Percentiles rank a stretch among this genome's conserved stretches.
These are phyloP conservation scores for Blastobotrys raffinosifermentans DNA, from an alignment of 1,139 yeast species.

Conservation along the genomic window DNA sequence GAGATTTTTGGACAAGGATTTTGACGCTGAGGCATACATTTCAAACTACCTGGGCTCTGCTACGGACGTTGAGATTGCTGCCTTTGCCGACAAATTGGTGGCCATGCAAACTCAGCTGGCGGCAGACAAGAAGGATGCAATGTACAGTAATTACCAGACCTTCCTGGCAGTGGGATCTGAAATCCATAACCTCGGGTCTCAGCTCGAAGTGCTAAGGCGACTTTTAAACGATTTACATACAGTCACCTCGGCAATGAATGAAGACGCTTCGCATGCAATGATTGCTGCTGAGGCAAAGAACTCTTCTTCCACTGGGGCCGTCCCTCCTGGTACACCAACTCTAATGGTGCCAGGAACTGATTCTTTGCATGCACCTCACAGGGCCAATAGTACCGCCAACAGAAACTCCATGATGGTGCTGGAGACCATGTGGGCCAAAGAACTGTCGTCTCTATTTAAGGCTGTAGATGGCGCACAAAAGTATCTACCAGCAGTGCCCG, in stretches of 20 bases:
- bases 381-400: conserved; percentile 33
- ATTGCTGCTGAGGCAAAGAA: conserved; percentile 20
- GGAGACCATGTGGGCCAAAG: conserved; percentile 77
- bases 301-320: neutral
- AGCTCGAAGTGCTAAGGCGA: conserved; percentile 54
- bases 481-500: conserved; percentile 67
- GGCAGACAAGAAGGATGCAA: conserved; percentile 58
- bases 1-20: conserved; percentile 28
- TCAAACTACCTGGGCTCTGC: conserved; percentile 54
- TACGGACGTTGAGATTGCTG: conserved; percentile 67
- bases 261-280: conserved; percentile 49
- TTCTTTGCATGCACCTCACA: conserved; percentile 19
- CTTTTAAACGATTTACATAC: conserved; percentile 57
- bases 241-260: conserved; percentile 60
- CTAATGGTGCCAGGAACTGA: neutral
- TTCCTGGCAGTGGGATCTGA: conserved; percentile 65
- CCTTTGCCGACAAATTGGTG: conserved; percentile 54
- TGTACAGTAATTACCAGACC: conserved; percentile 67
- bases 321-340: neutral
- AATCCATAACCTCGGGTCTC: conserved; percentile 56
- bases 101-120: conserved; percentile 50
- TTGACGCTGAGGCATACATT: conserved; percentile 49
- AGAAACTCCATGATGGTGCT: conserved; percentile 66
- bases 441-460: conserved; percentile 63
- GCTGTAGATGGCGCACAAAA: conserved; percentile 91